Percentiles rank a stretch among this genome's conserved stretches.
phyloP scores from a whole-genome alignment of 352 stramenopile species.

The Aphanomyces euteiches region DNA sequence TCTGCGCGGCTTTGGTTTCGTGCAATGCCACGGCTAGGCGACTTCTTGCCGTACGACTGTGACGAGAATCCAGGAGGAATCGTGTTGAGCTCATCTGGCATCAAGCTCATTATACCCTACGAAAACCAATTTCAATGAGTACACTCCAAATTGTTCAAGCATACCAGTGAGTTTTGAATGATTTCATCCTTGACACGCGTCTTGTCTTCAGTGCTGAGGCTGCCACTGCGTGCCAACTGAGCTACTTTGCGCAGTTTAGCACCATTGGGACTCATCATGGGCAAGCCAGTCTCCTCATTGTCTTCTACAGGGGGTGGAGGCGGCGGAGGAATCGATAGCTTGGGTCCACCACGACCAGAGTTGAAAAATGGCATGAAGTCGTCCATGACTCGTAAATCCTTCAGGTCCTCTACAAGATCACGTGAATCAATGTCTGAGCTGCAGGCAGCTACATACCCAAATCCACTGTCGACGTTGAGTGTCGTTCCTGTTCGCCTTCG shows the following conservation, averaged over 20 bases:
- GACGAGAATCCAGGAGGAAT: background rate
- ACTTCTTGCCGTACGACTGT: background rate
- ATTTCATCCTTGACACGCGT: constrained; percentile 82
- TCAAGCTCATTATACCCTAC: constrained; percentile 18
- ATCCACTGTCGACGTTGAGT: constrained; percentile 26
- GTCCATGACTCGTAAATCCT: constrained; percentile 51
- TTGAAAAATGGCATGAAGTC: constrained; percentile 78
- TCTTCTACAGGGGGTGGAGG: constrained; percentile 60
- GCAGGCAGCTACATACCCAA: constrained; percentile 13
- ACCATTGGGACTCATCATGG: constrained; percentile 83
- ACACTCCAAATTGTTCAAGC: background rate
- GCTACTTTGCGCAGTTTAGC: constrained; percentile 70
- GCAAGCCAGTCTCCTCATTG: constrained; percentile 52
- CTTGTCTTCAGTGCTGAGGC: constrained; percentile 78
- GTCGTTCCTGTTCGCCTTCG: constrained; percentile 43
- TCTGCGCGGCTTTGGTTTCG: background rate
- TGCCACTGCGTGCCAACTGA: constrained; percentile 69
- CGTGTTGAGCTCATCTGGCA: constrained; percentile 7
- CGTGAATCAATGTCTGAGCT: background rate
- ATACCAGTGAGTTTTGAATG: constrained; percentile 72
- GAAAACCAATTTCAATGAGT: background rate
- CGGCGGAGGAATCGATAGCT: constrained; percentile 59
- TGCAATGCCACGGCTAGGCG: constrained; percentile 9
- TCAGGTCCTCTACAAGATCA: constrained; percentile 28
- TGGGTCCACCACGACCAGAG: constrained; percentile 40